Evolutionary conservation across 2,329 filamentous ascomycete species (phyloP).

Genomic region (Paecilomyces dactylethromorphus): DNA sequence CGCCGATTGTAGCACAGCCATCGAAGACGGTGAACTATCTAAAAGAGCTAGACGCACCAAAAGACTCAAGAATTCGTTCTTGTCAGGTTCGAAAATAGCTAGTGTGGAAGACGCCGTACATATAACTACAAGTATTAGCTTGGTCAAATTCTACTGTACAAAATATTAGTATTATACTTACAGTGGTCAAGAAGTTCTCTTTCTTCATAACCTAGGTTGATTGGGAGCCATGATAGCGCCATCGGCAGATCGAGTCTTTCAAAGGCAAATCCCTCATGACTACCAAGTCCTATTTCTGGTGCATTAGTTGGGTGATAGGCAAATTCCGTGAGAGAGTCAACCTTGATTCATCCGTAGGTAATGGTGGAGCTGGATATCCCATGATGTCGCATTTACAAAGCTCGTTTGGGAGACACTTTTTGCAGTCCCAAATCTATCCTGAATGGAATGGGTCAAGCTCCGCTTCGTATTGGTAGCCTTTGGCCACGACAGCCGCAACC

Average conservation of each 20-base stretch:
- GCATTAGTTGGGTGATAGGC: conserved; percentile 1
- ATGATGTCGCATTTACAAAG: conserved; percentile 3
- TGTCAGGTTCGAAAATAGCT: too few species aligned
- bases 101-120: too few species aligned
- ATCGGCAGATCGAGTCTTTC: conserved; percentile 1
- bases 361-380: conserved; percentile 3
- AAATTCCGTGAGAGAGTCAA: conserved; percentile 1
- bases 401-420: conserved; percentile 2
- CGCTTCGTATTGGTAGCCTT: conserved; percentile 5
- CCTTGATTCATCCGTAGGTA: conserved; percentile 4
- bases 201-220: conserved; percentile 2
- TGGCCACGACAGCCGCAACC: conserved; percentile 4
- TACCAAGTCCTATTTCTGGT: conserved; percentile 3
- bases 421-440: conserved; percentile 1
- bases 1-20: conserved; percentile 3
- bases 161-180: not conserved
- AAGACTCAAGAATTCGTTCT: too few species aligned
- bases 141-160: too few species aligned
- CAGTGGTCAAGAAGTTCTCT: conserved; percentile 4
- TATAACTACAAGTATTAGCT: too few species aligned
- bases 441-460: conserved; percentile 2
- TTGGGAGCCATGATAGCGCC: conserved; percentile 4
- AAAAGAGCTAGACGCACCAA: not conserved
- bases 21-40: conserved; percentile 3
- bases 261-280: conserved; percentile 1